Conservation (phyloP, 805 yeast species). For the Blastobotrys parvus region DNA sequence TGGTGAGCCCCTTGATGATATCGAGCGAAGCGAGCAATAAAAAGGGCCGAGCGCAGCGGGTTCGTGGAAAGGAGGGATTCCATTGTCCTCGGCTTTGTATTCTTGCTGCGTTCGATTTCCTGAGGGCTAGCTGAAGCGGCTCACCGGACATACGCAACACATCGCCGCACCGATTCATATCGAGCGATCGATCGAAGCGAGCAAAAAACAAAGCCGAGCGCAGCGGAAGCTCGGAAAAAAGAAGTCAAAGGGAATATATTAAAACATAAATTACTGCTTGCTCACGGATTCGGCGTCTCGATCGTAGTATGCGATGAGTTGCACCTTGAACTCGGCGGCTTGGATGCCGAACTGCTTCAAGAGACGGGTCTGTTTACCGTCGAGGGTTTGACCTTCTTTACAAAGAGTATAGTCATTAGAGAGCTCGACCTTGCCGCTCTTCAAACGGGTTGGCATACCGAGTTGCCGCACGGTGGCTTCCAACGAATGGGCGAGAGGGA, state of each 20-base stretch:
- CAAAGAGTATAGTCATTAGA: constrained; percentile 75
- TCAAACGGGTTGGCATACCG: constrained; percentile 86
- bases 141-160: no score
- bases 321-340: constrained; percentile 81
- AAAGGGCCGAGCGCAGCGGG: no score
- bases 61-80: no score
- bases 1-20: no score
- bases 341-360: constrained; percentile 95
- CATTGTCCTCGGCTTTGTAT: no score
- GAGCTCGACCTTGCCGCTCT: constrained; percentile 77
- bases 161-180: no score
- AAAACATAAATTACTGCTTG: background rate
- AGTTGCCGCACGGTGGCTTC: constrained; percentile 87
- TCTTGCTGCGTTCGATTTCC: no score
- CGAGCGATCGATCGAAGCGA: no score
- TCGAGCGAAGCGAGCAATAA: no score
- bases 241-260: constrained; percentile 1
- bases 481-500: constrained; percentile 92
- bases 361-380: constrained; percentile 84
- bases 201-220: no score
- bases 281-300: constrained; percentile 41
- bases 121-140: no score
- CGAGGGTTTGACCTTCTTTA: constrained; percentile 67
- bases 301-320: constrained; percentile 62
- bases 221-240: no score